These are phyloP conservation scores for Didymella pomorum DNA, from an alignment of 2,329 filamentous ascomycete genomes.

Conservation along the genomic window DNA sequence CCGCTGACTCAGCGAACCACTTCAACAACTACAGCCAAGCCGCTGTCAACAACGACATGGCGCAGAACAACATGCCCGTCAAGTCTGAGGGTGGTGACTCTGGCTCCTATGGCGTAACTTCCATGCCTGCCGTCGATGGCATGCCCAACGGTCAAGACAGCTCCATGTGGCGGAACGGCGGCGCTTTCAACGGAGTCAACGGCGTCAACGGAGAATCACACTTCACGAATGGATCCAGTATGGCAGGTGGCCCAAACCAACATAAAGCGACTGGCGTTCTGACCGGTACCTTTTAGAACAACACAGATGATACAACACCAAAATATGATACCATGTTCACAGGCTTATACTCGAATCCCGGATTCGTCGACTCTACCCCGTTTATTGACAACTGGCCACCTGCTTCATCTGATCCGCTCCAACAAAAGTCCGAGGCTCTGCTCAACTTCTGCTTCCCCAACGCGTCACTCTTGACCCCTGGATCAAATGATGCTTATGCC, in stretches of 20 bases:
- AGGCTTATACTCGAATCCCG: slow-evolving; percentile 57
- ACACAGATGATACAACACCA: slow-evolving; percentile 54
- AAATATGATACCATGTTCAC: slow-evolving; percentile 58
- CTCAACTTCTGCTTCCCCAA: slow-evolving; percentile 63
- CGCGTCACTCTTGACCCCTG: slow-evolving; percentile 32
- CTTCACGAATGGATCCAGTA: slow-evolving; percentile 55
- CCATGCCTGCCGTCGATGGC: slow-evolving; percentile 47
- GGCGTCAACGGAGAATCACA: slow-evolving; percentile 56
- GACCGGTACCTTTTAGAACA: slow-evolving; percentile 54
- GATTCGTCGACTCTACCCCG: slow-evolving; percentile 52
- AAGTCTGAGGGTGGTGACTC: slow-evolving; percentile 46
- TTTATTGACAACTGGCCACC: slow-evolving; percentile 54
- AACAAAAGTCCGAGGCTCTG: slow-evolving; percentile 56
- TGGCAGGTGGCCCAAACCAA: slow-evolving; percentile 55
- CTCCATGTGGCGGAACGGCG: slow-evolving; percentile 54
- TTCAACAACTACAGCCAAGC: slow-evolving; percentile 46
- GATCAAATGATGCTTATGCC: slow-evolving; percentile 55
- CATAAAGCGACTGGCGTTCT: slow-evolving; percentile 55
- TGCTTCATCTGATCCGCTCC: slow-evolving; percentile 53
- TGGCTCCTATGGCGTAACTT: slow-evolving; percentile 44
- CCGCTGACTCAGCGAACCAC: slow-evolving; percentile 35
- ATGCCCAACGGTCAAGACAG: slow-evolving; percentile 48
- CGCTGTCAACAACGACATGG: slow-evolving; percentile 42
- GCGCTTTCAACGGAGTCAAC: slow-evolving; percentile 55
- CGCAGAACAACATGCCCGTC: slow-evolving; percentile 46